phyloP scores from a whole-genome alignment of 257 asterid species.

The Parsonsia alboflavescens region DNA sequence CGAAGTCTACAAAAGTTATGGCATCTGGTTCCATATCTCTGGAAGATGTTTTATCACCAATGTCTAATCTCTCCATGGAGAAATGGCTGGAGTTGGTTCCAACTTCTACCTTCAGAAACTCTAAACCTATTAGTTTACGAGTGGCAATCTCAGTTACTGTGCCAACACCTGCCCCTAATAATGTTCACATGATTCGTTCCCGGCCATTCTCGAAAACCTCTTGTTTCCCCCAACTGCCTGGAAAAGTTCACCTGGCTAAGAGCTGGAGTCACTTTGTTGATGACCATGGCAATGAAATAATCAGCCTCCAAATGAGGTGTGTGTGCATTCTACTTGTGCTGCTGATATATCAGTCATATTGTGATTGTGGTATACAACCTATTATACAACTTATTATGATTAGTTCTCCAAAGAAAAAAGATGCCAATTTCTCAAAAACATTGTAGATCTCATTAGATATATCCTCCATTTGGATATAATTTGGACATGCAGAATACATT shows the following conservation, averaged over 20 bases:
- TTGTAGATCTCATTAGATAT: neutral
- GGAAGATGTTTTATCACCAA: constrained; percentile 45
- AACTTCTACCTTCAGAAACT: constrained; percentile 31
- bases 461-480: neutral
- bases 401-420: neutral
- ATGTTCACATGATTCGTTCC: constrained; percentile 49
- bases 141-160: constrained; percentile 78
- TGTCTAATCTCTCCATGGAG: constrained; percentile 52
- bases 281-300: constrained; percentile 59
- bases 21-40: constrained; percentile 58
- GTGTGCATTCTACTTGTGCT: constrained; percentile 7
- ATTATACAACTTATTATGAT: neutral
- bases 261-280: constrained; percentile 51
- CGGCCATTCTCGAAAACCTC: constrained; percentile 50
- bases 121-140: constrained; percentile 55
- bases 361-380: neutral
- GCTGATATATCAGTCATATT: constrained; percentile 1
- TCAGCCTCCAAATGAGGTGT: constrained; percentile 78
- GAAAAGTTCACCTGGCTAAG: constrained; percentile 41
- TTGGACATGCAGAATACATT: neutral
- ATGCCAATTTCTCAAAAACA: neutral
- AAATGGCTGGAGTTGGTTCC: constrained; percentile 90
- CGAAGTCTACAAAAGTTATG: constrained; percentile 43
- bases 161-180: constrained; percentile 59
- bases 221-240: constrained; percentile 61